phyloP scores from a whole-genome alignment of 129 eudicot genomes.

The Flaveria brownii region DNA sequence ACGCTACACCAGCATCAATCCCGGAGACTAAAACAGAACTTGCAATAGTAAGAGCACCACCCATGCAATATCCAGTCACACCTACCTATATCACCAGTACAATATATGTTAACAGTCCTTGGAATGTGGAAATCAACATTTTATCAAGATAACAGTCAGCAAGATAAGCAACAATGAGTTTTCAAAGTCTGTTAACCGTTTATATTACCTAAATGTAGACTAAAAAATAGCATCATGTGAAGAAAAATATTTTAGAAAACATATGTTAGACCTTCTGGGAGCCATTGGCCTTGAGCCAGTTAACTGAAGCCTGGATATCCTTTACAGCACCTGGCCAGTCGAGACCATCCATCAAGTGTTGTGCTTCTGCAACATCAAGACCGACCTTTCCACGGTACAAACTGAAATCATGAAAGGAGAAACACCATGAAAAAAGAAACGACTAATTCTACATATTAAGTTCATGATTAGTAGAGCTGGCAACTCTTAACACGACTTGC shows the following conservation, averaged over 20 bases:
- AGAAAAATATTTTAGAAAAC: background rate
- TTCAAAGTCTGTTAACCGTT: background rate
- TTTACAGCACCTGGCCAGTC: constrained; percentile 95
- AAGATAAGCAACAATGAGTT: background rate
- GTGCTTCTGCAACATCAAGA: constrained; percentile 93
- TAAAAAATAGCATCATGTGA: background rate
- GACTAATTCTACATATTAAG: background rate
- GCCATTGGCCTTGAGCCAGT: constrained; percentile 97
- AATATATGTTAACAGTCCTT: background rate
- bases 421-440: too few relatives aligned
- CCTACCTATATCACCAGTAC: constrained; percentile 59
- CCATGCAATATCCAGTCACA: constrained; percentile 97
- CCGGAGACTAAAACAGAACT: constrained; percentile 77
- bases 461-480: constrained; percentile 11
- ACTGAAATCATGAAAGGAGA: constrained; percentile 36
- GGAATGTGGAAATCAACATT: background rate
- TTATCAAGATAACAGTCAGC: background rate
- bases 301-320: constrained; percentile 90
- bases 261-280: constrained; percentile 65
- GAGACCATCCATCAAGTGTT: constrained; percentile 93
- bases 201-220: background rate
- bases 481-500: background rate
- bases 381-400: constrained; percentile 96
- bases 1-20: constrained; percentile 85
- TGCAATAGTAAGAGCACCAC: constrained; percentile 96